These are phyloP conservation scores for Euphorbia celastroides DNA, from an alignment of 441 rosid genomes.

Conservation along the genomic window DNA sequence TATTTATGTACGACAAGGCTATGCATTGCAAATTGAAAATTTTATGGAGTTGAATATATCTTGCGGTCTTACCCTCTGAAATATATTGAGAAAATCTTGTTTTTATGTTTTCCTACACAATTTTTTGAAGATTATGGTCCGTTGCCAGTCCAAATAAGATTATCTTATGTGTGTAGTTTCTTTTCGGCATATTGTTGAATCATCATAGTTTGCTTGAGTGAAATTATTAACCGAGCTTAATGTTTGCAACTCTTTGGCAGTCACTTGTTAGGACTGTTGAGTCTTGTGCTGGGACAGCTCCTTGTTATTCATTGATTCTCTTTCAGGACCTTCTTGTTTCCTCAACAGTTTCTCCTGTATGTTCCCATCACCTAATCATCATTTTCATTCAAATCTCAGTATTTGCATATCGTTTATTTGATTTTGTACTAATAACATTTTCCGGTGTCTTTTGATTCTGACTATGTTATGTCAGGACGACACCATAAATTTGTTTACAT, in stretches of 20 bases:
- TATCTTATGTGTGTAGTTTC: neutral
- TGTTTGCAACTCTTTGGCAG: constrained; percentile 40
- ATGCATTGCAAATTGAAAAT: neutral
- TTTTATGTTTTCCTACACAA: neutral
- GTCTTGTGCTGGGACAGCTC: constrained; percentile 57
- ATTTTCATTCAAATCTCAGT: constrained; percentile 10
- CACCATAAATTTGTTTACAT: constrained; percentile 68
- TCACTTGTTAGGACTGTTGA: constrained; percentile 76
- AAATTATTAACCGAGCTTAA: constrained; percentile 11
- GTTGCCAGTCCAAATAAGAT: neutral
- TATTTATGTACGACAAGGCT: neutral
- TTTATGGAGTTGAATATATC: too few species aligned
- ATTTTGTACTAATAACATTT: constrained; percentile 10
- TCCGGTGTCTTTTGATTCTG: constrained; percentile 13
- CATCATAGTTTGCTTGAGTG: neutral
- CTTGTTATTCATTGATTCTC: constrained; percentile 71
- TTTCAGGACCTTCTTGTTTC: constrained; percentile 90
- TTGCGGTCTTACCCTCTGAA: neutral
- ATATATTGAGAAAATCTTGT: neutral
- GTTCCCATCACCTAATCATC: constrained; percentile 28
- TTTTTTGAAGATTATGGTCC: neutral
- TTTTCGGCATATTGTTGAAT: neutral
- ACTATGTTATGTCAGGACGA: constrained; percentile 61
- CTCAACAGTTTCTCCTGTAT: constrained; percentile 80
- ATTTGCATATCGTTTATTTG: constrained; percentile 8